phyloP scores from a whole-genome alignment of 2,329 filamentous ascomycete genomes.

The Talaromyces sp. region DNA sequence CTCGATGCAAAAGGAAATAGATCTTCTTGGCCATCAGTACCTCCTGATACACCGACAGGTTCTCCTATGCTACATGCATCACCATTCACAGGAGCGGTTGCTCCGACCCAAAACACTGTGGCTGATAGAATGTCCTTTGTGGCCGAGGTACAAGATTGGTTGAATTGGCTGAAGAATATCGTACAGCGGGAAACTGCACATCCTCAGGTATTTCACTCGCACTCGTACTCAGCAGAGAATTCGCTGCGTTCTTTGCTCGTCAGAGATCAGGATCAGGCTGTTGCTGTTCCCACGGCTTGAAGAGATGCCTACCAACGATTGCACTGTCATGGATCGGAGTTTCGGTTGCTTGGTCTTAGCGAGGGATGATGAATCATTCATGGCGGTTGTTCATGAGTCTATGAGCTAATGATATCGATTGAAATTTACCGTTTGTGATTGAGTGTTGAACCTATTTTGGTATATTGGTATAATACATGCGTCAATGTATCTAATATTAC shows the following conservation, averaged over 20 bases:
- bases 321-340: neutral
- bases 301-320: neutral
- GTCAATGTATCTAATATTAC: neutral
- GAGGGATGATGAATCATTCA: neutral
- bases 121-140: slow-evolving; percentile 24
- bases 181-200: slow-evolving; percentile 22
- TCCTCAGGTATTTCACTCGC: slow-evolving; percentile 20
- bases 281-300: slow-evolving; percentile 16
- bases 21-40: slow-evolving; percentile 21
- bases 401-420: neutral
- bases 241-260: slow-evolving; percentile 39
- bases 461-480: slow-evolving; percentile 15
- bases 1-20: slow-evolving; percentile 37
- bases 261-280: slow-evolving; percentile 24
- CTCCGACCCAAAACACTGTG: neutral
- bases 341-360: neutral
- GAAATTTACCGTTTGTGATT: neutral
- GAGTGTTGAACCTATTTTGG: neutral
- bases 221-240: slow-evolving; percentile 35
- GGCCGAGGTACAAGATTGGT: slow-evolving; percentile 35
- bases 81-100: neutral
- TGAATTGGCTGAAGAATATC: slow-evolving; percentile 36
- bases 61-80: slow-evolving; percentile 9
- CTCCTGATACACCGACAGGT: slow-evolving; percentile 20
- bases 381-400: neutral